Percentiles rank a stretch among this genome's conserved stretches.
Conservation (phyloP, 2,329 filamentous ascomycete genomes). For the Xenosphaeropsis pyriputrescens region DNA sequence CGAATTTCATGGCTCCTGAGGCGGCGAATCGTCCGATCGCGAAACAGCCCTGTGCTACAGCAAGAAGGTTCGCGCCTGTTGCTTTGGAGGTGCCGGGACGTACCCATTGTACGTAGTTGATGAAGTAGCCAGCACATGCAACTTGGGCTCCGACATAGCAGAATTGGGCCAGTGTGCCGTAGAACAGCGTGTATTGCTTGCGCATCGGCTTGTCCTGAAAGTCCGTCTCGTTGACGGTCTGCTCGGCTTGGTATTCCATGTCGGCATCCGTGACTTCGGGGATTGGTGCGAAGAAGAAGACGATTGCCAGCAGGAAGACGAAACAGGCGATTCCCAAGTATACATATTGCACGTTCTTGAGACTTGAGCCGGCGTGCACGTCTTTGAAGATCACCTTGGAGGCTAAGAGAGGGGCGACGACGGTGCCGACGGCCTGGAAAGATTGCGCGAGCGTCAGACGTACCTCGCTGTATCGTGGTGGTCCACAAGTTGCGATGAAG, state of each 20-base stretch:
- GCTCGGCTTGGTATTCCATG: slow-evolving; percentile 25
- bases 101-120: slow-evolving; percentile 52
- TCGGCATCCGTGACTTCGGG: slow-evolving; percentile 60
- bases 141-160: slow-evolving; percentile 63
- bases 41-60: slow-evolving; percentile 60
- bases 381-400: slow-evolving; percentile 58
- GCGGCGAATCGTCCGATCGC: slow-evolving; percentile 58
- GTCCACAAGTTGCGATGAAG: slow-evolving; percentile 32
- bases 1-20: slow-evolving; percentile 46
- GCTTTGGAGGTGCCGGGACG: slow-evolving; percentile 32
- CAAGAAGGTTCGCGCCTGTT: slow-evolving; percentile 49
- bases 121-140: slow-evolving; percentile 50
- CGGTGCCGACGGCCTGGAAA: slow-evolving; percentile 60
- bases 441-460: slow-evolving; percentile 63
- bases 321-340: slow-evolving; percentile 60
- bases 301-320: slow-evolving; percentile 45
- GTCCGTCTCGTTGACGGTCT: slow-evolving; percentile 17
- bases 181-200: slow-evolving; percentile 62
- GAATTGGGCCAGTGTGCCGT: slow-evolving; percentile 62
- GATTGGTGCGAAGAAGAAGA: slow-evolving; percentile 51
- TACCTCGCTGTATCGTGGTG: slow-evolving; percentile 53
- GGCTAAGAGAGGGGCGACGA: slow-evolving; percentile 55
- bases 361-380: slow-evolving; percentile 35
- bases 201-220: slow-evolving; percentile 44
- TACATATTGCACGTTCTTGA: slow-evolving; percentile 59